Conservation (phyloP, 139 green algal species). For the Ettlia oleoabundans region DNA sequence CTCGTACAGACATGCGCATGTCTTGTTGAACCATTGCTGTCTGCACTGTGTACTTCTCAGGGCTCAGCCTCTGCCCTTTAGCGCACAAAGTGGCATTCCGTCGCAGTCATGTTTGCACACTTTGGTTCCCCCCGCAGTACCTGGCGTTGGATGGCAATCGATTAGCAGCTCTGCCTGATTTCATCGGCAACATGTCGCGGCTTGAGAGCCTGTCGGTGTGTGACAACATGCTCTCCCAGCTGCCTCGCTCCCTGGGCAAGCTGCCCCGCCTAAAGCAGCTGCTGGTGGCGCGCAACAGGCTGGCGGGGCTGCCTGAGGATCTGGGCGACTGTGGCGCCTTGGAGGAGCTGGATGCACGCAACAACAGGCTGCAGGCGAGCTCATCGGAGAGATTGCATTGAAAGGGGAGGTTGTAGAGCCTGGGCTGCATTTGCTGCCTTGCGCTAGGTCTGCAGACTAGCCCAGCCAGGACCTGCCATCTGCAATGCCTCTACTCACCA, state of each 20-base stretch:
- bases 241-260: constrained; percentile 53
- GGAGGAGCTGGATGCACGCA: constrained; percentile 53
- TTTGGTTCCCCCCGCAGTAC: too few relatives aligned
- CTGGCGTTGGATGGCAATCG: constrained; percentile 51
- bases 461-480: neutral
- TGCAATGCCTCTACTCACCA: neutral
- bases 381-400: neutral
- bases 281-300: constrained; percentile 37
- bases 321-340: constrained; percentile 44
- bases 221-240: constrained; percentile 50
- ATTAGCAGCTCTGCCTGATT: constrained; percentile 49
- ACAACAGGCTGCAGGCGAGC: constrained; percentile 48
- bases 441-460: too few relatives aligned
- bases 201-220: constrained; percentile 59
- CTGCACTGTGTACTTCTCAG: neutral
- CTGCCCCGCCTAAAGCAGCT: constrained; percentile 49
- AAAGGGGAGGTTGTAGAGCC: neutral
- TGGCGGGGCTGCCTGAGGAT: constrained; percentile 30
- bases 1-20: neutral
- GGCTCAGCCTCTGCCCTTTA: neutral
- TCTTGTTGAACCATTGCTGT: neutral
- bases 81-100: neutral
- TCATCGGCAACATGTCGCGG: constrained; percentile 40
- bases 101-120: neutral
- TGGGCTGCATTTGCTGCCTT: too few relatives aligned